Percentiles rank a stretch among this genome's conserved stretches.
phyloP scores from a whole-genome alignment of 2,329 filamentous ascomycete genomes.

The Fusarium haematococcum region DNA sequence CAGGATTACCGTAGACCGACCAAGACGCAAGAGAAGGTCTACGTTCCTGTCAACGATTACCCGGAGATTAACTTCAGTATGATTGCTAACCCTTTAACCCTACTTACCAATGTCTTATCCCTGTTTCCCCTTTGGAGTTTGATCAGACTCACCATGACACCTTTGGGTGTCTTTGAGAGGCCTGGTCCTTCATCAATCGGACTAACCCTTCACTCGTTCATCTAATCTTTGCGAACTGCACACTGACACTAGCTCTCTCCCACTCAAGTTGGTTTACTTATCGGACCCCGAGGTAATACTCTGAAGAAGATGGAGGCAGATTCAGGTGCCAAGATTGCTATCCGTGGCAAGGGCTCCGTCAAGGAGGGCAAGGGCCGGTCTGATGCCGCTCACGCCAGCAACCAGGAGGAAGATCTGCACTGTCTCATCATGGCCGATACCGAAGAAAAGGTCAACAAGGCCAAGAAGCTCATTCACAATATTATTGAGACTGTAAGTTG shows the following conservation, averaged over 20 bases:
- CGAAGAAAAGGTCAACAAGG: conserved; percentile 99
- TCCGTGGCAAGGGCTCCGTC: conserved; percentile 98
- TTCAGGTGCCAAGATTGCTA: conserved; percentile 98
- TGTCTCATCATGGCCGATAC: conserved; percentile 99
- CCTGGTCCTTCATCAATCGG: conserved; percentile 51
- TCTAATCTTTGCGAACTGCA: conserved; percentile 54
- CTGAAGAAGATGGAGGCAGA: conserved; percentile 99
- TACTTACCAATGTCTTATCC: conserved; percentile 65
- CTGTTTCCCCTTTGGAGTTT: conserved; percentile 57
- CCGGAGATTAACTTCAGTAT: conserved; percentile 99
- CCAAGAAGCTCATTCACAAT: conserved; percentile 97
- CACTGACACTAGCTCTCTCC: conserved; percentile 94
- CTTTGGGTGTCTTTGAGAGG: conserved; percentile 47
- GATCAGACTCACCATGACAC: conserved; percentile 55
- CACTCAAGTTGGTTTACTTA: conserved; percentile 99
- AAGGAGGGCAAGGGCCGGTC: conserved; percentile 99
- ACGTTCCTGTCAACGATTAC: conserved; percentile 99
- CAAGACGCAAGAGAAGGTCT: conserved; percentile 99
- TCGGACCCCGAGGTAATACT: conserved; percentile 99
- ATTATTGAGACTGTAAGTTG: conserved; percentile 94
- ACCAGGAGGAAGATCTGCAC: conserved; percentile 99
- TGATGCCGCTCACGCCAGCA: conserved; percentile 98
- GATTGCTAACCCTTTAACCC: conserved; percentile 98
- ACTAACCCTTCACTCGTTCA: conserved; percentile 44
- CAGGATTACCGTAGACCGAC: conserved; percentile 98